Base-by-base conservation (phyloP, 768 basidiomycete genomes). In the Chalciporus chontae region DNA sequence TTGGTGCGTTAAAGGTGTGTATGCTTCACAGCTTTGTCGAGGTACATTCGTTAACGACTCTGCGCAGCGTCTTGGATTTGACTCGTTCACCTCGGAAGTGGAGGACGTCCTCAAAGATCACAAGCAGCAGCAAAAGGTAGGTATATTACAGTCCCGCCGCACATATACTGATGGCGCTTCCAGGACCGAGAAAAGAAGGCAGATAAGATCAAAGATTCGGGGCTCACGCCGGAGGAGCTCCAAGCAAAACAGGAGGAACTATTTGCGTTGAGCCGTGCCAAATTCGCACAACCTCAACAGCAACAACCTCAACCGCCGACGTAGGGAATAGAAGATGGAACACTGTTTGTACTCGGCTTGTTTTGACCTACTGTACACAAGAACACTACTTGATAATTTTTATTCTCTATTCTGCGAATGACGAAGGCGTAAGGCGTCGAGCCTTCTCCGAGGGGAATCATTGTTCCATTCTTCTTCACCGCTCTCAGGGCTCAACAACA, bases 31-130 rank as follows among this genome's bases (percentile, higher is more conserved):
- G 24, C 18, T 26, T 41, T 26, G 26, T 27, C 2, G 18, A 19
- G 15, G 19, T 38, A 26, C 24, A 31, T 27, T 50, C 23, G 47
- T 13, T 15, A 40, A 54, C 41, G 40, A 59, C 49, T 38, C 61
- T 47, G 43, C 29, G 40, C 55, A 97, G 94, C 82, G 86, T 34
- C 81, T 98, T 18, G 96, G 94, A 18, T 97, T 96, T 61, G 93
- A 96, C 56, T 79, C 83, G 29, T 96, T 95, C 67, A 87, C 89
- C 14, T 69, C 83, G 5, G 94, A 97, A 62, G 90, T 96, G 0
- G 85, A 94, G 64, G 90, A 90, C 60, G 92, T 95, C 7, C 73
- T 96, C 56, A 91, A 94, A 68, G 95, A 96, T 58, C 94, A 96
- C 71, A 98, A 97, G 63, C 90, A 95, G 62, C 87, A 92, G 56